These are phyloP conservation scores for Sporothrix euskadiensis DNA, from an alignment of 2,329 filamentous ascomycete species.

Conservation along the genomic window DNA sequence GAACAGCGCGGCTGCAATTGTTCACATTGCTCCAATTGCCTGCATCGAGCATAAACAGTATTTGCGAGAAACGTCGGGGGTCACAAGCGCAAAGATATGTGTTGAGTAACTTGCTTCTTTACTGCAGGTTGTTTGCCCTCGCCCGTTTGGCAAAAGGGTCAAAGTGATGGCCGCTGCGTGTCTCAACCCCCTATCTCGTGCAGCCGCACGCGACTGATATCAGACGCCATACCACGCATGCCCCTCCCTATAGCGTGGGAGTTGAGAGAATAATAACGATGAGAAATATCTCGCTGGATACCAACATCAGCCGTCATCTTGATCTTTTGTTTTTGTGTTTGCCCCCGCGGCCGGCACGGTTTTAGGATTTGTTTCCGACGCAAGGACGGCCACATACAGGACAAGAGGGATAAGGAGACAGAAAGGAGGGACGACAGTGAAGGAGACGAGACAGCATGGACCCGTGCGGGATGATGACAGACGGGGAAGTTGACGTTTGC, in stretches of 20 bases:
- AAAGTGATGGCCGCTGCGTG: background rate
- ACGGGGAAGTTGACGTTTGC: background rate
- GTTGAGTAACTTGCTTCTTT: background rate
- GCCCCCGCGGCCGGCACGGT: background rate
- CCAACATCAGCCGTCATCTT: too few species aligned
- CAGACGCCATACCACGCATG: background rate
- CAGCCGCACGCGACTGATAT: background rate
- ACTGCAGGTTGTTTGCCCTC: background rate
- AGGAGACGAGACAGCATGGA: background rate
- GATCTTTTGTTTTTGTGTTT: background rate
- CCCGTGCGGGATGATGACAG: background rate
- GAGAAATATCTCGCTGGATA: background rate
- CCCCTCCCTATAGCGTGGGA: background rate
- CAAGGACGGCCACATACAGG: background rate
- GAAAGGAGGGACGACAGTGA: background rate
- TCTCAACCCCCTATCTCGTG: slow-evolving; percentile 13
- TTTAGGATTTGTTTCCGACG: background rate
- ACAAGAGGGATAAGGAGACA: background rate
- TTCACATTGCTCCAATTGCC: background rate
- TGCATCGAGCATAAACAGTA: background rate
- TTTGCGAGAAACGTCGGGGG: background rate
- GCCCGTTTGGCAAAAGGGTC: background rate
- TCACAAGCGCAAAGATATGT: background rate
- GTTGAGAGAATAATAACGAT: background rate
- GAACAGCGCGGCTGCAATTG: background rate